These are phyloP conservation scores for Fagopyrum tataricum DNA, from an alignment of 148 eudicot species.

Conservation along the genomic window DNA sequence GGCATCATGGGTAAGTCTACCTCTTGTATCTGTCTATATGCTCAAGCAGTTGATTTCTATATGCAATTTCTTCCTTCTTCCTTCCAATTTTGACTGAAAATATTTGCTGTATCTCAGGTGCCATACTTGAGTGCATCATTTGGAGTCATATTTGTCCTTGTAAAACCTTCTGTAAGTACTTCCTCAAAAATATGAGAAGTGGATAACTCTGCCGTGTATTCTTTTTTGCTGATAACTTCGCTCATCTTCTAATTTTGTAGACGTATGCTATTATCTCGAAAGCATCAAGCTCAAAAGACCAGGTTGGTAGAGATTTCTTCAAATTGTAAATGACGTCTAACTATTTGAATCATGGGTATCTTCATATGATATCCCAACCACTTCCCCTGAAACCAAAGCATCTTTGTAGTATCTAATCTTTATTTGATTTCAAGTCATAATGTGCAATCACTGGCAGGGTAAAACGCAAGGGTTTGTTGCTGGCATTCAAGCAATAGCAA, in stretches of 20 bases:
- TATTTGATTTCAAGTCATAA: background rate
- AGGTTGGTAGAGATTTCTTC: constrained; percentile 40
- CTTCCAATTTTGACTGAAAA: background rate
- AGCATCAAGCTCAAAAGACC: constrained; percentile 68
- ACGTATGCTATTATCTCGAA: constrained; percentile 80
- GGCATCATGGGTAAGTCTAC: constrained; percentile 78
- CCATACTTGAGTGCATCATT: constrained; percentile 91
- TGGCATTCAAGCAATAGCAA: constrained; percentile 65
- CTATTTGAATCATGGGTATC: background rate
- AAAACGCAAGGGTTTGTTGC: constrained; percentile 82
- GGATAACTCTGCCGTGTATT: background rate
- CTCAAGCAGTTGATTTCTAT: background rate
- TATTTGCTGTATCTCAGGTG: constrained; percentile 39
- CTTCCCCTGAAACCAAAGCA: background rate
- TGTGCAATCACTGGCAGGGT: constrained; percentile 35
- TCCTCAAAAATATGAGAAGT: background rate
- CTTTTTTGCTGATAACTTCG: background rate
- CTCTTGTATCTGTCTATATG: background rate
- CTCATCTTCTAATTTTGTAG: constrained; percentile 30
- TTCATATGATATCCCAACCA: background rate
- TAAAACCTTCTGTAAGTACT: constrained; percentile 74
- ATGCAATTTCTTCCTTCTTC: background rate
- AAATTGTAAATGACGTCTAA: background rate
- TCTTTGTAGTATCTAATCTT: background rate
- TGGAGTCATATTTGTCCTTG: constrained; percentile 74